Evolutionary conservation across 1,284 basidiomycete species (phyloP), one percentile per base, ranked within the genome.

Genomic region (Puccinia novopanici): DNA sequence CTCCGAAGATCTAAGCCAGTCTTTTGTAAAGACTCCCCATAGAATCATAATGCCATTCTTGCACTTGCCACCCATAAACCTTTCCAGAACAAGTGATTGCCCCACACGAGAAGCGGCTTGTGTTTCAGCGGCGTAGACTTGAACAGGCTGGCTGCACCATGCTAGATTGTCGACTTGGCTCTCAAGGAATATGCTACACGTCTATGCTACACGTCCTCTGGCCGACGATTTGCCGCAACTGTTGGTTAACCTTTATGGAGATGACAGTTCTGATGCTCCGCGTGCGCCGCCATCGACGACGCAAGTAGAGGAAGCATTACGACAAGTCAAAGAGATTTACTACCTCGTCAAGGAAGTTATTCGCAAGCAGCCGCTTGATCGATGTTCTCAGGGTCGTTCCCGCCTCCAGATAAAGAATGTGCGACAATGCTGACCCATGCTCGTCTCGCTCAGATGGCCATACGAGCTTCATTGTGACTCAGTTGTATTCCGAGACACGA

Each of bases 81-180:
- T n/a, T n/a, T n/a, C n/a, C n/a, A n/a, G 95, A 97, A 84, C 91
- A 95, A 15, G 88, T 93, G 57, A 87, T 97, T 77, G 90, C 90
- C 6, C 89, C 90, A 19, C 91, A 90, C 0, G 97, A 99, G 85
- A 89, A 90, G 80, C 96, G 96, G 0, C 91, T 94, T 0, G 89
- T 91, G 73, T 93, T 98, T 82, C 92, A 97, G 65, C 89, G 92
- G 70, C 89, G 93, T 68, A 89, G 95, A 71, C 87, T 99, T 74
- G 90, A 93, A 83, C 94, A 98, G 85, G 94, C 94, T 8, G 97
- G 97, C 0, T 98, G 95, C 84, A 92, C 92, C 61, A 89, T 91
- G 42, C 88, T 89, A 12, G 97, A 99, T 85, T n/a, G n/a, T n/a
- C n/a, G 78, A 80, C 15, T 57, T 72, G 24, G 78, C 42, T 34